Percentiles rank a stretch among this genome's conserved stretches.
Conservation (phyloP, 2,329 filamentous ascomycete species). For the Ascochyta lentis region DNA sequence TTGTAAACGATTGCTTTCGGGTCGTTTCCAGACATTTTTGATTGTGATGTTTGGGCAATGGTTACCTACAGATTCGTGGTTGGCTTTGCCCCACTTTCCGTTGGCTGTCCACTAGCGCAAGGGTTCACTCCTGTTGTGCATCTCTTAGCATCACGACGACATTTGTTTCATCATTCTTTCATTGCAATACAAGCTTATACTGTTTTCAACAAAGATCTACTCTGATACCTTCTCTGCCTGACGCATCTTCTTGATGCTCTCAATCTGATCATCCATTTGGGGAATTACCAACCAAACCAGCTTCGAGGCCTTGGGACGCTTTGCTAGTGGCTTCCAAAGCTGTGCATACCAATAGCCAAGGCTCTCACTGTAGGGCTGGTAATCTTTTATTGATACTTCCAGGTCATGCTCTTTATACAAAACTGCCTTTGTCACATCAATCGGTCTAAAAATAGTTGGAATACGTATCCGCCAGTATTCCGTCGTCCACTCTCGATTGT, state of each 20-base stretch:
- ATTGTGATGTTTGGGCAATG: neutral
- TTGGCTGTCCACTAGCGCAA: neutral
- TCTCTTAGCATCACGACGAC: neutral
- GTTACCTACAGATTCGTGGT: neutral
- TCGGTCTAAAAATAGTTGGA: conserved; percentile 14
- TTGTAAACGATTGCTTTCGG: conserved; percentile 29
- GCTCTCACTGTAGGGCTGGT: conserved; percentile 16
- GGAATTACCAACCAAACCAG: neutral
- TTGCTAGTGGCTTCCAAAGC: conserved; percentile 1
- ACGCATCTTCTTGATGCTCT: neutral
- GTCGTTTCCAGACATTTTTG: conserved; percentile 20
- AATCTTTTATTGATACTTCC: neutral
- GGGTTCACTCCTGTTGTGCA: neutral
- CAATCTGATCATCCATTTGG: neutral
- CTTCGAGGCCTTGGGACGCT: conserved; percentile 4
- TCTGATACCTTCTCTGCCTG: neutral
- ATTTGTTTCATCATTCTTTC: neutral
- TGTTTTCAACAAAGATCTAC: neutral
- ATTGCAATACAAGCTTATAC: neutral
- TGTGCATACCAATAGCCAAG: conserved; percentile 25
- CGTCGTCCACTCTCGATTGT: conserved; percentile 8
- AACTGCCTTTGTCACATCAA: conserved; percentile 15
- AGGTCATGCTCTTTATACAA: conserved; percentile 7
- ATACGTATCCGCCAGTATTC: neutral
- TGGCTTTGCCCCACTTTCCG: conserved; percentile 1